phyloP scores from a whole-genome alignment of 768 basidiomycete genomes.

The Tricholoma flavovirens region DNA sequence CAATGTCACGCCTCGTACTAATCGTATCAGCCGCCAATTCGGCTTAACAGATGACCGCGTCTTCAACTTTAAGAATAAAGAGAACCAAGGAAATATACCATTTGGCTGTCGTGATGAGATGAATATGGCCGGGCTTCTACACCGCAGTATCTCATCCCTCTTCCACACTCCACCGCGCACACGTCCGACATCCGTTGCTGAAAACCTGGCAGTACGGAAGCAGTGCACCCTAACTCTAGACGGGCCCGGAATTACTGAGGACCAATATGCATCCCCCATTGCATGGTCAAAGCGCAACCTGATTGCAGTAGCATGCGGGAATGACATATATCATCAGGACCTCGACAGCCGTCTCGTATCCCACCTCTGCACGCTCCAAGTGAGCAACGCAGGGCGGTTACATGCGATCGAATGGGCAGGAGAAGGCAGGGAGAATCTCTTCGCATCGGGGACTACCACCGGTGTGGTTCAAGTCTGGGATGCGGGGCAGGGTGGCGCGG shows the following conservation, averaged over 20 bases:
- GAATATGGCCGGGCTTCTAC: constrained; percentile 42
- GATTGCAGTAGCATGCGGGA: constrained; percentile 58
- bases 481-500: constrained; percentile 26
- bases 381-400: constrained; percentile 29
- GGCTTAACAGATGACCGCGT: constrained; percentile 54
- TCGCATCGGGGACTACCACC: constrained; percentile 47
- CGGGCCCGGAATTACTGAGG: constrained; percentile 52
- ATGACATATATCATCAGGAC: constrained; percentile 58
- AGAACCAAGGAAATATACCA: constrained; percentile 25
- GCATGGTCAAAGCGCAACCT: constrained; percentile 54
- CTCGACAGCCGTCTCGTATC: constrained; percentile 48
- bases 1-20: constrained; percentile 60
- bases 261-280: constrained; percentile 52
- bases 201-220: constrained; percentile 47
- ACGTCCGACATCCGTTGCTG: constrained; percentile 45
- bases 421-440: constrained; percentile 30
- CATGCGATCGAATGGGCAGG: constrained; percentile 50
- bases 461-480: constrained; percentile 56
- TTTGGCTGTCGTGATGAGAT: constrained; percentile 25
- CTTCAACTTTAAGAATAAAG: constrained; percentile 47
- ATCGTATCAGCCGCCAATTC: constrained; percentile 56
- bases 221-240: constrained; percentile 59
- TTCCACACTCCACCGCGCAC: constrained; percentile 27
- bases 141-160: constrained; percentile 47
- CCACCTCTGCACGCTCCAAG: constrained; percentile 39